Evolutionary conservation across 805 yeast genomes (phyloP).

Genomic region (Sugiyamaella mastotermitis): DNA sequence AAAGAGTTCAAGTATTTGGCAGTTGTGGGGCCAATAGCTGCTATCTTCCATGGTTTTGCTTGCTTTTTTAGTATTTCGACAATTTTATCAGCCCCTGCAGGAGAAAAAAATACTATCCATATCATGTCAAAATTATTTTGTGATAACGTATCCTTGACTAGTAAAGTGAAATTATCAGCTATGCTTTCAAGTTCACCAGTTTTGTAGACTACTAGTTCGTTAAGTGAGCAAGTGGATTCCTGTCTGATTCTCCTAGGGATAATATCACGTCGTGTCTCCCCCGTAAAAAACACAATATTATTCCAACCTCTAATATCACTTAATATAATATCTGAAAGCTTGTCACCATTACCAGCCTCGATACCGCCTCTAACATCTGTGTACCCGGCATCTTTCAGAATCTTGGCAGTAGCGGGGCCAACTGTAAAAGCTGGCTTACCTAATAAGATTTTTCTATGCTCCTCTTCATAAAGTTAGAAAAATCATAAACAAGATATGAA

Average conservation of each 20-base stretch:
- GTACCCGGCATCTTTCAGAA: constrained; percentile 60
- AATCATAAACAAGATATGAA: too few relatives aligned
- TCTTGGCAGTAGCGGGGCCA: constrained; percentile 78
- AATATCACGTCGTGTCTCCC: constrained; percentile 75
- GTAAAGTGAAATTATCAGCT: constrained; percentile 27
- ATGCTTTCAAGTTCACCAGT: constrained; percentile 51
- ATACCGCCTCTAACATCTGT: constrained; percentile 62
- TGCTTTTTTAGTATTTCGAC: constrained; percentile 39
- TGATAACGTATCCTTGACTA: constrained; percentile 6
- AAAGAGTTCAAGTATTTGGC: constrained; percentile 47
- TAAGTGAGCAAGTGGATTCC: constrained; percentile 38
- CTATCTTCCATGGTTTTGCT: constrained; percentile 38
- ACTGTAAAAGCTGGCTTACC: constrained; percentile 64
- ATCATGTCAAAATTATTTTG: constrained; percentile 21
- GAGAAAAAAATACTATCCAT: constrained; percentile 88
- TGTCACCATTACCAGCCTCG: constrained; percentile 74
- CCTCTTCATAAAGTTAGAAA: too few relatives aligned
- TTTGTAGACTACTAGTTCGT: constrained; percentile 62
- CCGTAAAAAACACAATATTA: constrained; percentile 63
- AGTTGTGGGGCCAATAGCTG: constrained; percentile 93
- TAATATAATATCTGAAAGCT: constrained; percentile 59
- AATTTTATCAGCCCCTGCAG: constrained; percentile 74
- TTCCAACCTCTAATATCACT: constrained; percentile 16
- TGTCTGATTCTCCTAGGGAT: constrained; percentile 55
- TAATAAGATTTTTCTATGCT: constrained; percentile 11